Conservation (phyloP, 2,329 filamentous ascomycete genomes). For the Penicillium sp. region DNA sequence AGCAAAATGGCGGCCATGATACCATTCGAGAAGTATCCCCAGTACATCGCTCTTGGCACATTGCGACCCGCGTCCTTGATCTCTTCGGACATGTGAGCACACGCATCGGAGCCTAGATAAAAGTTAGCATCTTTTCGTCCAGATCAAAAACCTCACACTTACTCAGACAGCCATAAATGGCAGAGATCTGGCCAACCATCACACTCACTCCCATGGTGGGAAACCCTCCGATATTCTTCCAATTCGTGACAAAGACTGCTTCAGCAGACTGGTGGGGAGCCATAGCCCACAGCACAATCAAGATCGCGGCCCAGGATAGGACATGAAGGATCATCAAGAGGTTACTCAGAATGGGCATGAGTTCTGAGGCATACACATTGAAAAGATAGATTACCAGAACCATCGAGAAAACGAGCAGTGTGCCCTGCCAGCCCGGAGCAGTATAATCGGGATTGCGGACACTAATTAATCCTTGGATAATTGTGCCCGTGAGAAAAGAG, state of each 20-base stretch:
- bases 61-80: constrained; percentile 46
- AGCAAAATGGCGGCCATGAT: constrained; percentile 44
- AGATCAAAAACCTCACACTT: not conserved
- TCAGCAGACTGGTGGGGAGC: constrained; percentile 26
- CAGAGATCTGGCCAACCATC: constrained; percentile 38
- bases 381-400: constrained; percentile 50
- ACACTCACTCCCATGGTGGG: constrained; percentile 33
- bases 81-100: constrained; percentile 47
- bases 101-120: constrained; percentile 27
- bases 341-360: constrained; percentile 38
- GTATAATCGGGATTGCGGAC: constrained; percentile 29
- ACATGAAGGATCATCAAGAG: constrained; percentile 39
- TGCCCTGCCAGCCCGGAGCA: constrained; percentile 38
- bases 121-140: not conserved
- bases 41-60: constrained; percentile 47
- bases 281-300: constrained; percentile 32
- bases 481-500: constrained; percentile 33
- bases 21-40: constrained; percentile 47
- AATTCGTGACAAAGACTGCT: constrained; percentile 34
- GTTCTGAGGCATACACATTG: constrained; percentile 45
- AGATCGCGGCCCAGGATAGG: constrained; percentile 35
- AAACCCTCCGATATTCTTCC: constrained; percentile 40
- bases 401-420: constrained; percentile 52
- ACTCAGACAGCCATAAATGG: constrained; percentile 32
- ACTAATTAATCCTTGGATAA: constrained; percentile 38